Percentiles rank a stretch among this genome's conserved stretches.
phyloP scores from a whole-genome alignment of 805 yeast species.

The Saccharomycopsis schoenii region DNA sequence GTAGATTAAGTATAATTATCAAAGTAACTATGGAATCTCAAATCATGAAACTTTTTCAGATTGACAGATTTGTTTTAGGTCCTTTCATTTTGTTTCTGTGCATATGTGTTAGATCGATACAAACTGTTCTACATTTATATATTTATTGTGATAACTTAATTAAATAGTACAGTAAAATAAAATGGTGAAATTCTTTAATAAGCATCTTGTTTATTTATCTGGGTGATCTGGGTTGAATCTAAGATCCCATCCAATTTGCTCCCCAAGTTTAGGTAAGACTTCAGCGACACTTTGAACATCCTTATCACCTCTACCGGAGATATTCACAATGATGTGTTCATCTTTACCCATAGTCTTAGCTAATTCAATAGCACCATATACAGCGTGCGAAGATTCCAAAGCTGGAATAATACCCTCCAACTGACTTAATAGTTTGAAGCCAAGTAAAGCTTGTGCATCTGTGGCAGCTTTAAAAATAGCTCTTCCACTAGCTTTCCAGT shows the following conservation, averaged over 20 bases:
- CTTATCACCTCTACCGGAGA: constrained; percentile 98
- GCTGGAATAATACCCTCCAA: constrained; percentile 98
- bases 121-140: too few relatives aligned
- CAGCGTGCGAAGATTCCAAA: constrained; percentile 93
- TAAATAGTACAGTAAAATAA: not conserved
- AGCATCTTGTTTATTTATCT: constrained; percentile 7
- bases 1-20: too few relatives aligned
- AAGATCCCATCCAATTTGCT: constrained; percentile 90
- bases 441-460: constrained; percentile 89
- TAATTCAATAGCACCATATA: constrained; percentile 78
- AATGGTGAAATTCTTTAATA: not conserved
- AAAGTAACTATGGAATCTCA: too few relatives aligned
- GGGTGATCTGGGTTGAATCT: constrained; percentile 50
- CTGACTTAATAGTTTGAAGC: constrained; percentile 82
- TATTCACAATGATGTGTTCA: constrained; percentile 74
- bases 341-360: constrained; percentile 78
- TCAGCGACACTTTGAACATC: constrained; percentile 98
- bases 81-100: too few relatives aligned
- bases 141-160: not conserved
- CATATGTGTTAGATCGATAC: too few relatives aligned
- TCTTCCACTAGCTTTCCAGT: constrained; percentile 91
- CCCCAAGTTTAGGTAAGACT: constrained; percentile 81
- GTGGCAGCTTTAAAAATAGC: constrained; percentile 87
- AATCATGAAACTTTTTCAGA: too few relatives aligned
- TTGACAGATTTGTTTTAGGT: too few relatives aligned